These are phyloP conservation scores for Candida alai DNA, from an alignment of 805 yeast genomes.

Conservation along the genomic window DNA sequence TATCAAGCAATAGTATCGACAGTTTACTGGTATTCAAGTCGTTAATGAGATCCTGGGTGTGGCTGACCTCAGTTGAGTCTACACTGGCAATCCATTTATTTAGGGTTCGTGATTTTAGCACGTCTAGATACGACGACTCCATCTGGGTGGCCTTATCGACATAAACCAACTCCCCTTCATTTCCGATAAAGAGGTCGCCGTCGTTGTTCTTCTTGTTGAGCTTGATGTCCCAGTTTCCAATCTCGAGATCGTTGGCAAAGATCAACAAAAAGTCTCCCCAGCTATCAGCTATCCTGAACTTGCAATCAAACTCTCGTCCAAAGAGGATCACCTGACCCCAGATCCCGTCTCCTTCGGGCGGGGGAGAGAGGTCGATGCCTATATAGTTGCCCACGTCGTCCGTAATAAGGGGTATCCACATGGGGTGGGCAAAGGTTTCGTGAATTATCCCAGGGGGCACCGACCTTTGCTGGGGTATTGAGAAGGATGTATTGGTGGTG, in stretches of 20 bases:
- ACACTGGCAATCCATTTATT: constrained; percentile 28
- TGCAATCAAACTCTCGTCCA: constrained; percentile 92
- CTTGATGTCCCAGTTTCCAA: constrained; percentile 72
- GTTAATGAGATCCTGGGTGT: constrained; percentile 12
- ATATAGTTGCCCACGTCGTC: constrained; percentile 90
- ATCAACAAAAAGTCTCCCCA: constrained; percentile 86
- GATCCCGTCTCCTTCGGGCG: constrained; percentile 54
- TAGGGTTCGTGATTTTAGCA: constrained; percentile 30
- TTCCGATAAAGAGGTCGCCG: constrained; percentile 59
- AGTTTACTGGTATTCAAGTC: constrained; percentile 20
- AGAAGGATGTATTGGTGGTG: constrained; percentile 5
- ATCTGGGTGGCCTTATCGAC: constrained; percentile 54
- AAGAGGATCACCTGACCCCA: constrained; percentile 91
- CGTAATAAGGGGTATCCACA: constrained; percentile 89
- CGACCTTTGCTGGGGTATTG: constrained; percentile 50
- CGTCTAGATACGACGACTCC: constrained; percentile 40
- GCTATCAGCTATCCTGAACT: constrained; percentile 78
- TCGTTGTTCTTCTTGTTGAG: constrained; percentile 45
- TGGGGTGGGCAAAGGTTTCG: constrained; percentile 77
- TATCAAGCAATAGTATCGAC: constrained; percentile 17
- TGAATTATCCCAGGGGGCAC: constrained; percentile 76
- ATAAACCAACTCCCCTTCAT: constrained; percentile 70
- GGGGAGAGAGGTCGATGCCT: constrained; percentile 74
- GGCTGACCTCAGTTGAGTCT: constrained; percentile 13
- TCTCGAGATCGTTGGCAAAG: constrained; percentile 84